Evolutionary conservation across 1,139 yeast species (phyloP).

Genomic region (Suhomyces bokatorum): DNA sequence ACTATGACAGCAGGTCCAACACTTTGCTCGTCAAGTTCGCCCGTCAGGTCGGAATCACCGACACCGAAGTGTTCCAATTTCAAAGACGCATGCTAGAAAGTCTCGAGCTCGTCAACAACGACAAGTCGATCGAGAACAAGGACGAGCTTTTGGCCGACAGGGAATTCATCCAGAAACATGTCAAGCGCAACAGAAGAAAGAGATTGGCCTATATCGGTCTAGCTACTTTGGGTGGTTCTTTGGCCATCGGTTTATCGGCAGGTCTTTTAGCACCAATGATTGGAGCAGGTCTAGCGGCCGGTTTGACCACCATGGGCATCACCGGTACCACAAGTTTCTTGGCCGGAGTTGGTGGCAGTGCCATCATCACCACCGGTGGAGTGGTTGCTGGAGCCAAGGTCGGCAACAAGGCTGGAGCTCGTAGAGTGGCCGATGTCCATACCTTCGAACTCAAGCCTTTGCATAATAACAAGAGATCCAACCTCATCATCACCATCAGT

Average conservation of each 20-base stretch:
- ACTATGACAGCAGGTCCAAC: conserved; percentile 87
- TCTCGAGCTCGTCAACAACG: conserved; percentile 77
- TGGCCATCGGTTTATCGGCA: conserved; percentile 91
- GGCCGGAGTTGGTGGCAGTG: conserved; percentile 97
- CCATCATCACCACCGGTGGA: conserved; percentile 90
- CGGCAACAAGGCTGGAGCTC: conserved; percentile 81
- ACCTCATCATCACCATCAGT: conserved; percentile 84
- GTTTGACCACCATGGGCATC: conserved; percentile 90
- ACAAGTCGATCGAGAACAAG: conserved; percentile 49
- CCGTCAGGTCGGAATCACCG: conserved; percentile 52
- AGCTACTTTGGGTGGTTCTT: conserved; percentile 96
- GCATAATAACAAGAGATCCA: conserved; percentile 87
- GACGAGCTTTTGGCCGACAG: conserved; percentile 77
- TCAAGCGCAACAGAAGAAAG: conserved; percentile 61
- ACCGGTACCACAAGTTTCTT: conserved; percentile 88
- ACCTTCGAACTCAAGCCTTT: conserved; percentile 93
- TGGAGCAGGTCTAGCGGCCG: conserved; percentile 98
- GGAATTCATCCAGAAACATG: conserved; percentile 67
- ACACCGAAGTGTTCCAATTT: conserved; percentile 77
- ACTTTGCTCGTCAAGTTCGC: conserved; percentile 72
- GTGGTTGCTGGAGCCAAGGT: conserved; percentile 88
- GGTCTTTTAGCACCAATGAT: conserved; percentile 96
- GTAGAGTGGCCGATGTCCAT: conserved; percentile 86
- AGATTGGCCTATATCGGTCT: conserved; percentile 87
- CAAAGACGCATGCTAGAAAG: conserved; percentile 90